These are phyloP conservation scores for Centrapalus pauciflorus DNA, from an alignment of 129 eudicot genomes.

Conservation along the genomic window DNA sequence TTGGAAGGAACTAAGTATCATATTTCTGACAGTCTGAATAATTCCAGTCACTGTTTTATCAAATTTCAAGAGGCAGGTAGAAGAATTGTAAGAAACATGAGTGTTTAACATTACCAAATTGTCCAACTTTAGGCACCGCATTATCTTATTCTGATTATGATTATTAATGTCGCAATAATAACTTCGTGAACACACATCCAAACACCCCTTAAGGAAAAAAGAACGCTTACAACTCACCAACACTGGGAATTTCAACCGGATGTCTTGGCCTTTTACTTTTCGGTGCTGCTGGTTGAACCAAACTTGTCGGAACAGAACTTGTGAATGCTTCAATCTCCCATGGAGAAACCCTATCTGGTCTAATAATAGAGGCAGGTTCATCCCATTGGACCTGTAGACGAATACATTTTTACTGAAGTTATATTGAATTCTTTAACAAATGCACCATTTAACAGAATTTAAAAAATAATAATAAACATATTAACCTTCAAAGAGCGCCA, in stretches of 20 bases:
- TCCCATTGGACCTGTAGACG: constrained; percentile 34
- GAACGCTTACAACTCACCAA: constrained; percentile 14
- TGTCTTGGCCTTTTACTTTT: constrained; percentile 33
- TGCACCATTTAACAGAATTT: background rate
- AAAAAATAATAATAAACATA: constrained; percentile 7
- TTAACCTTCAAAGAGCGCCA: constrained; percentile 85
- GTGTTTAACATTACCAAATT: too few relatives aligned
- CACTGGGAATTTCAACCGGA: background rate
- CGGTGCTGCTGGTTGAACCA: constrained; percentile 16
- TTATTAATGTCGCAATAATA: background rate
- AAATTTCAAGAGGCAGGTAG: too few relatives aligned
- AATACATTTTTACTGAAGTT: background rate
- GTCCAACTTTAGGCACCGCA: background rate
- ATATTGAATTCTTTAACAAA: background rate
- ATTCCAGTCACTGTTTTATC: too few relatives aligned
- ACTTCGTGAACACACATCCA: background rate
- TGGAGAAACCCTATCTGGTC: constrained; percentile 90
- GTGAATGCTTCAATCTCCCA: constrained; percentile 60
- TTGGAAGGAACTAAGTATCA: too few relatives aligned
- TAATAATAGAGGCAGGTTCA: constrained; percentile 25
- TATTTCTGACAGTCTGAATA: too few relatives aligned
- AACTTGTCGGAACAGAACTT: constrained; percentile 33
- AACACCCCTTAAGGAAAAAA: background rate
- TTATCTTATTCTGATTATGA: background rate
- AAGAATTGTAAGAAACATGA: too few relatives aligned